Evolutionary conservation across 331 rosid genomes (phyloP).

Genomic region (Acacia pycnantha): DNA sequence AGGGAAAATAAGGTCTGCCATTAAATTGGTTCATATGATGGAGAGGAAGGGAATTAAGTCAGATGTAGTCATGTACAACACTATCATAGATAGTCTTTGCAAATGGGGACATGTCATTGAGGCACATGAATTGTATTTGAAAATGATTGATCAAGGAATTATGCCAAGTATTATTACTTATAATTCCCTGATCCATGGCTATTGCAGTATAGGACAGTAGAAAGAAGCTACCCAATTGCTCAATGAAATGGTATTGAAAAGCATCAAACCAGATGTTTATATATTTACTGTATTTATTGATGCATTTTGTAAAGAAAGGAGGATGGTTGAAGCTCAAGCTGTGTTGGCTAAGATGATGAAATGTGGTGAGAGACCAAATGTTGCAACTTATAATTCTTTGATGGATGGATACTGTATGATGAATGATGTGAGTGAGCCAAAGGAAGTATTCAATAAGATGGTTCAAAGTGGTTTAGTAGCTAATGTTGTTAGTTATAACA

Average conservation of each 20-base stretch:
- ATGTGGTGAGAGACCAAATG: background rate
- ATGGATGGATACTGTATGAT: background rate
- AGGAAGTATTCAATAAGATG: background rate
- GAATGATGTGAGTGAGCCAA: background rate
- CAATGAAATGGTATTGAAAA: background rate
- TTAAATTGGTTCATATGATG: background rate
- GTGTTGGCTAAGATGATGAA: too few species aligned
- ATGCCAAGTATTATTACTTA: background rate
- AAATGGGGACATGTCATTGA: background rate
- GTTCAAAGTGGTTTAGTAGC: conserved; percentile 1
- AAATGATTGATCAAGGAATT: background rate
- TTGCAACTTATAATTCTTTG: background rate
- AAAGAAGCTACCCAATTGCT: background rate
- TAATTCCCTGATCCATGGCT: background rate
- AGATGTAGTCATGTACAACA: background rate
- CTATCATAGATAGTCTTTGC: background rate
- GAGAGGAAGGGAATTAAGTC: background rate
- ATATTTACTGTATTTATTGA: background rate
- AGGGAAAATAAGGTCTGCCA: background rate
- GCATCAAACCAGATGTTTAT: background rate
- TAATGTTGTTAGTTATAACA: conserved; percentile 15
- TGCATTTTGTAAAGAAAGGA: background rate
- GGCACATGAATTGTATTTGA: background rate
- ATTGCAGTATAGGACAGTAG: background rate
- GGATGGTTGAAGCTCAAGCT: background rate